Evolutionary conservation across 1,284 basidiomycete species (phyloP).

Genomic region (Inonotus hispidus): DNA sequence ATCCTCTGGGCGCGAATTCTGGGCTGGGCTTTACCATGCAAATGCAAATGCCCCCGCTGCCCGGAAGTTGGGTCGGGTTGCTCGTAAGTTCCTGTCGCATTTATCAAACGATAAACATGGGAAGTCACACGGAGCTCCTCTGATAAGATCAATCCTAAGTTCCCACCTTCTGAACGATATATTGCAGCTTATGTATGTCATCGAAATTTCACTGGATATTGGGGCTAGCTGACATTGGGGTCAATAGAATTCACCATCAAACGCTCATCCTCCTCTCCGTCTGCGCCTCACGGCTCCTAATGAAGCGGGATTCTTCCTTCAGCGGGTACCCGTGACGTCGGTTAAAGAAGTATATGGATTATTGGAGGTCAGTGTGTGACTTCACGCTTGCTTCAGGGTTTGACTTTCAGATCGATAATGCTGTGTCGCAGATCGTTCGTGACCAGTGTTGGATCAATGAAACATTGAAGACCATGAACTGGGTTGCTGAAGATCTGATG

Average conservation of each 20-base stretch:
- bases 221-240: background rate
- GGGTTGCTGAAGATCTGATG: conserved; percentile 45
- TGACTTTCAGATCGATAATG: background rate
- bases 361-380: conserved; percentile 44
- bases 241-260: conserved; percentile 53
- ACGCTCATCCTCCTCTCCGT: conserved; percentile 59
- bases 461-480: conserved; percentile 47
- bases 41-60: conserved; percentile 41
- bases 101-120: background rate
- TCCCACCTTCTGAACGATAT: conserved; percentile 38
- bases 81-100: conserved; percentile 38
- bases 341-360: conserved; percentile 68
- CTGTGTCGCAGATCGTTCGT: conserved; percentile 51
- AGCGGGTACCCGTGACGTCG: conserved; percentile 61
- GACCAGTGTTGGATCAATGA: conserved; percentile 80
- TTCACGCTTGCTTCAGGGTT: background rate
- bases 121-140: background rate
- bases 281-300: conserved; percentile 58
- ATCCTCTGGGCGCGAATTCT: conserved; percentile 39
- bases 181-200: conserved; percentile 38
- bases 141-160: conserved; percentile 40
- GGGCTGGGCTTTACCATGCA: conserved; percentile 39
- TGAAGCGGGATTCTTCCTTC: conserved; percentile 67
- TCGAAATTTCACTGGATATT: background rate
- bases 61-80: conserved; percentile 65